These are phyloP conservation scores for Chlorella sp. DNA, from an alignment of 139 green algal genomes.

Conservation along the genomic window DNA sequence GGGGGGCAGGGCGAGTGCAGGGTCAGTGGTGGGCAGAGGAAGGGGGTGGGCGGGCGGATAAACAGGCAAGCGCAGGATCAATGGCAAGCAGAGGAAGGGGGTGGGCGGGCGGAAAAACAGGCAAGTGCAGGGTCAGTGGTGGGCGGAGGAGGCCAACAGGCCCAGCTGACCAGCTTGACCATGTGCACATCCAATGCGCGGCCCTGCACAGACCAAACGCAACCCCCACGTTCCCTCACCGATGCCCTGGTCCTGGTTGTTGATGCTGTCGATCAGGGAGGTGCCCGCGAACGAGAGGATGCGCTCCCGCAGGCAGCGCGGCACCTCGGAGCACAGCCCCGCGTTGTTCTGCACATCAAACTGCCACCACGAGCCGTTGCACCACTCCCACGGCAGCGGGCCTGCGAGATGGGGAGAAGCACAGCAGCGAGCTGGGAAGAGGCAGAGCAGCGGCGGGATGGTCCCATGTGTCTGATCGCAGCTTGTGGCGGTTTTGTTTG, in stretches of 20 bases:
- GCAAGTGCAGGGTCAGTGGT: not conserved
- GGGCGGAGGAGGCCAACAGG: too few relatives aligned
- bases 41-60: not conserved
- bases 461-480: too few relatives aligned
- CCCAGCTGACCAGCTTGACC: too few relatives aligned
- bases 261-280: constrained; percentile 41
- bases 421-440: not conserved
- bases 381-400: constrained; percentile 36
- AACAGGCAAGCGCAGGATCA: not conserved
- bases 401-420: not conserved
- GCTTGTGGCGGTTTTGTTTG: too few relatives aligned
- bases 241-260: constrained; percentile 8
- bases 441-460: not conserved
- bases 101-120: not conserved
- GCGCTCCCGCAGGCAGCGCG: constrained; percentile 39
- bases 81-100: not conserved
- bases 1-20: not conserved
- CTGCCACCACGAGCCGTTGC: constrained; percentile 36
- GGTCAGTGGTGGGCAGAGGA: not conserved
- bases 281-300: constrained; percentile 41
- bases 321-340: constrained; percentile 50
- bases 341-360: constrained; percentile 43
- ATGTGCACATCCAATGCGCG: not conserved
- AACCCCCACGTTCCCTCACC: constrained; percentile 2
- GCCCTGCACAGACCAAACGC: not conserved